Base-by-base conservation (phyloP, 768 basidiomycete genomes). In the Astraeus odoratus region DNA sequence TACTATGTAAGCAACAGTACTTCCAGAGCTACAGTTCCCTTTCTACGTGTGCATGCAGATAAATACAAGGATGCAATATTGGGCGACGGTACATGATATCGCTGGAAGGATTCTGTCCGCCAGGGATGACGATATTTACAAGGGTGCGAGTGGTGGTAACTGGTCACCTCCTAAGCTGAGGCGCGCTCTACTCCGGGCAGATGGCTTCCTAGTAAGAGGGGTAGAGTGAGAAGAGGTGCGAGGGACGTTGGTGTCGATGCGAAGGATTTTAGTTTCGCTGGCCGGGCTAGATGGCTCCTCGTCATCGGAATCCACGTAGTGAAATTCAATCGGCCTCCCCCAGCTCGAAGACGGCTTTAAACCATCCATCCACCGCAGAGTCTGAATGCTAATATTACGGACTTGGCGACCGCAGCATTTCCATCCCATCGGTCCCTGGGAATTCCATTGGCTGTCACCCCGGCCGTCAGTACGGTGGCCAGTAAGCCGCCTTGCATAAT, bases 291-390 rank as follows among this genome's bases (percentile, higher is more conserved):
- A 48, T 13, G 48, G 51, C 37, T 50, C 48, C 22, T 47, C 52
- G 12, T 43, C 52, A 10, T 50, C 39, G 71, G 74, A 43, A 56
- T 53, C 46, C 69, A 56, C 56, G 45, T 60, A 60, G 25, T 67
- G 67, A 36, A 70, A 54, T 8, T 50, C 53, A 26, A 47, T 40
- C 5, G 73, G 67, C 48, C 70, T 66, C 10, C 68, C 68, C 82
- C 82, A 84, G n/a, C 78, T 77, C 30, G 57, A 55, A 36, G 42
- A 75, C 66, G 50, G 79, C 46, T 45, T 75, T 39, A 72, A 66
- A 8, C 86, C 82, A 57, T 89, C 87, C 39, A 90, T 75, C 74
- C 80, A 83, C 48, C 77, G 77, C 51, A 90, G 58, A 16, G 77
- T 74, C 39, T 74, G 74, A 12, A 80, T 60, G 18, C 75, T 75